Conservation (phyloP, 108 stramenopile species). For the Chaetoceros tenuissimus region DNA sequence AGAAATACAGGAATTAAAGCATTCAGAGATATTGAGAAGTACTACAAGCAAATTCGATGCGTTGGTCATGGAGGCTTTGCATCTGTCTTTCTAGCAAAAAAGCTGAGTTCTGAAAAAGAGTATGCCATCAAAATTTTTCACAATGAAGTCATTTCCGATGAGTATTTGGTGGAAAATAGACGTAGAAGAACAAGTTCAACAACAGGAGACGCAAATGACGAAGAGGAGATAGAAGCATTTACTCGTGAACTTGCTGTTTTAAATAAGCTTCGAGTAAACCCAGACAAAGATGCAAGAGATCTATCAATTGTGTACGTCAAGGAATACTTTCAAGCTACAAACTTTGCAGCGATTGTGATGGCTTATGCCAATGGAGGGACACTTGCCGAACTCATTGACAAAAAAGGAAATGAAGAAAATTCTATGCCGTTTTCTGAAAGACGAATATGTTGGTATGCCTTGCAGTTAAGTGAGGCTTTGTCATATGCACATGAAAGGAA, state of each 20-base stretch:
- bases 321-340: slow-evolving; percentile 18
- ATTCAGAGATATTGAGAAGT: too few relatives aligned
- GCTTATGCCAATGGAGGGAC: slow-evolving; percentile 29
- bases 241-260: background rate
- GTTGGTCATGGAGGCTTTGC: slow-evolving; percentile 13
- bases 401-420: slow-evolving; percentile 4
- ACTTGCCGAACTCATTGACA: slow-evolving; percentile 16
- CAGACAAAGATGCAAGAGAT: slow-evolving; percentile 4
- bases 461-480: slow-evolving; percentile 26
- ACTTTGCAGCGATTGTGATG: slow-evolving; percentile 32
- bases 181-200: too few relatives aligned
- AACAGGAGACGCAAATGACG: slow-evolving; percentile 1
- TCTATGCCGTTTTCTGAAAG: slow-evolving; percentile 24
- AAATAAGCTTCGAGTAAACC: background rate
- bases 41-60: background rate
- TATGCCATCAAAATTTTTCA: slow-evolving; percentile 26
- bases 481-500: slow-evolving; percentile 24
- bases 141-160: slow-evolving; percentile 19
- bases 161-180: slow-evolving; percentile 7
- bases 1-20: too few relatives aligned
- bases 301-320: slow-evolving; percentile 26
- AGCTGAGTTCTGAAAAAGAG: slow-evolving; percentile 10
- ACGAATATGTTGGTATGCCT: slow-evolving; percentile 31
- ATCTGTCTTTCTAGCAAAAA: slow-evolving; percentile 27
- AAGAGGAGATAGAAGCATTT: background rate